Evolutionary conservation across 805 yeast genomes (phyloP).

Genomic region (Kodamaea sagamina): DNA sequence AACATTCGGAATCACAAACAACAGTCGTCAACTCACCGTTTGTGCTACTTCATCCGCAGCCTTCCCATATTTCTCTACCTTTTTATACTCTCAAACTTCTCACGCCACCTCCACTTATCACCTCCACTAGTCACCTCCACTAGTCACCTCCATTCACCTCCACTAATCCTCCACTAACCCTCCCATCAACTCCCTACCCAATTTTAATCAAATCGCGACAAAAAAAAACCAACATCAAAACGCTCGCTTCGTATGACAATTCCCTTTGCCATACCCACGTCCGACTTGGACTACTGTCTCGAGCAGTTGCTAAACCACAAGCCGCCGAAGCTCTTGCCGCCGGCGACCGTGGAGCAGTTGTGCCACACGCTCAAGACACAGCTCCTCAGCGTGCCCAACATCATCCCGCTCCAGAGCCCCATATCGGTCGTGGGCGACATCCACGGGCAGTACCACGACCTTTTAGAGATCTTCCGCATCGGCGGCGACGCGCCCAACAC

Average conservation of each 20-base stretch:
- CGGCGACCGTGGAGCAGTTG: conserved; percentile 41
- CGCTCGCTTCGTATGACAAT: conserved; percentile 29
- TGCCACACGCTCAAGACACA: conserved; percentile 76
- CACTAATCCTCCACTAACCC: no score
- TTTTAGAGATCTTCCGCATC: conserved; percentile 86
- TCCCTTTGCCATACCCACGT: conserved; percentile 31
- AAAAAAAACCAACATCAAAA: conserved; percentile 4
- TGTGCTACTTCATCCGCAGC: no score
- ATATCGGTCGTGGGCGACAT: conserved; percentile 97
- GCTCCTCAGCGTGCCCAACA: conserved; percentile 78
- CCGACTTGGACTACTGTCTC: conserved; percentile 45
- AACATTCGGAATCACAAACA: no score
- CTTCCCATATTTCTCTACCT: no score
- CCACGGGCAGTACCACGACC: conserved; percentile 95
- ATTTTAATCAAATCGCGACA: conserved; percentile 1
- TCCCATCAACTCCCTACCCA: no score
- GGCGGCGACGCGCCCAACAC: conserved; percentile 95
- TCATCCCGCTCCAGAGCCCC: conserved; percentile 80
- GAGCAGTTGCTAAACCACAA: conserved; percentile 42
- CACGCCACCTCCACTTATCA: no score
- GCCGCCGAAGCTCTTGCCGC: conserved; percentile 46
- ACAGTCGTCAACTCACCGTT: no score
- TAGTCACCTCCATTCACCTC: no score
- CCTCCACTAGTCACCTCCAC: no score
- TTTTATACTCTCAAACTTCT: no score